Evolutionary conservation across 2,329 filamentous ascomycete genomes (phyloP), one percentile per base, ranked within the genome.

Genomic region (Pochonia chlamydosporia): DNA sequence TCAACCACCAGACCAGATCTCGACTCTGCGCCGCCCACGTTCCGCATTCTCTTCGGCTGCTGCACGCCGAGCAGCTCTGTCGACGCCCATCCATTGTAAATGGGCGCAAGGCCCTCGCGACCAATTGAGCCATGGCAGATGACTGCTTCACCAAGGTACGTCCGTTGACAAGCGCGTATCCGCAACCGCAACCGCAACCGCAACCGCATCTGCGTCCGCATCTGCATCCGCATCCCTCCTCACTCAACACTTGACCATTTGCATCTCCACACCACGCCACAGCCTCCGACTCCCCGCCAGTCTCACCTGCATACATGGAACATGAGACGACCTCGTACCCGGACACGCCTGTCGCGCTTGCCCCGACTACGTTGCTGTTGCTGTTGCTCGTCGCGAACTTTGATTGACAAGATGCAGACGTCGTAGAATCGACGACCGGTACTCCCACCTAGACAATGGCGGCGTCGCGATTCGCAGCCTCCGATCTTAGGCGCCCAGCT

Each of bases 401-500:
- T 24, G 6, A 25, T 46, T 50, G 42, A 50, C 40, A 20, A 11
- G 23, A 31, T 16, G 25, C 54, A 74, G 71, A 64, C 63, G 65
- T 70, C 64, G 65, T 73, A 72, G 63, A 65, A 59, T 59, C 60
- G 65, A 63, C 62, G 63, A 31, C 59, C 58, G 63, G 65, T 28
- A 5, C 11, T 11, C 16, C 28, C 14, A 18, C 24, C n/a, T 48
- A 61, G 56, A 68, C 56, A 57, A 75, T 74, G 72, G 69, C 72
- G 56, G 65, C 71, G 47, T 68, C 71, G 58, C 69, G 71, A 56
- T 73, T 71, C 57, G 63, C 67, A 50, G 56, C 67, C 51, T 63
- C 66, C 59, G 73, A 76, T 59, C 64, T 75, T 52, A 72, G 73
- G 58, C 72, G 73, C 49, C 73, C 75, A 57, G 71, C 78, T 54